Percentiles rank a stretch among this genome's conserved stretches.
Conservation (phyloP, 768 basidiomycete genomes). For the Kondoa malvinella region DNA sequence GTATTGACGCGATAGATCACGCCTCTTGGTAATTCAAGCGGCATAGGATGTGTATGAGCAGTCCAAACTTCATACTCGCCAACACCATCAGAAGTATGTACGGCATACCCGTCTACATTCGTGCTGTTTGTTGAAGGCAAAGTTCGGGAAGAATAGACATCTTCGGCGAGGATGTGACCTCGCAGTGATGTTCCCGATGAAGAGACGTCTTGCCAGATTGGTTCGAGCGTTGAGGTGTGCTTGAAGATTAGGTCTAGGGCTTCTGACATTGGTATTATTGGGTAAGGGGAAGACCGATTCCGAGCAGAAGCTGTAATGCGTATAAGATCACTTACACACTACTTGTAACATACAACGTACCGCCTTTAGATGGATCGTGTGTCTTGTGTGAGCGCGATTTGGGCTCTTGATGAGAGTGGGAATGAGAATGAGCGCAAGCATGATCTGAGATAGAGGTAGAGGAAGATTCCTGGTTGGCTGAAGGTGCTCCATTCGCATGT, state of each 20-base stretch:
- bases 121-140: conserved; percentile 53
- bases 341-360: conserved; percentile 30
- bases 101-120: conserved; percentile 76
- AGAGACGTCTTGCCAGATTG: conserved; percentile 28
- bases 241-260: conserved; percentile 46
- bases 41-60: neutral
- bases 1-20: conserved; percentile 64
- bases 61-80: conserved; percentile 18
- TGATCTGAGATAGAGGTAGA: conserved; percentile 10
- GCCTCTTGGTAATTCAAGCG: conserved; percentile 36
- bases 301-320: conserved; percentile 45
- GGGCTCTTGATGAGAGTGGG: conserved; percentile 37
- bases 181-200: conserved; percentile 36
- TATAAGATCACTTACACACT: neutral
- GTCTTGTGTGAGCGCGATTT: conserved; percentile 46
- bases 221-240: conserved; percentile 28
- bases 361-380: conserved; percentile 51
- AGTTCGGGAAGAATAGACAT: conserved; percentile 48
- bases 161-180: conserved; percentile 58
- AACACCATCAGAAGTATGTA: conserved; percentile 33
- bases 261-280: conserved; percentile 47
- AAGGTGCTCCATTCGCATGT: conserved; percentile 7
- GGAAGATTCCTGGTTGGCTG: conserved; percentile 15
- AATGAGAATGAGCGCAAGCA: conserved; percentile 16
- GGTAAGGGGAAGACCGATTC: conserved; percentile 60